These are phyloP conservation scores for Nemania serpens DNA, from an alignment of 2,329 filamentous ascomycete genomes.

Conservation along the genomic window DNA sequence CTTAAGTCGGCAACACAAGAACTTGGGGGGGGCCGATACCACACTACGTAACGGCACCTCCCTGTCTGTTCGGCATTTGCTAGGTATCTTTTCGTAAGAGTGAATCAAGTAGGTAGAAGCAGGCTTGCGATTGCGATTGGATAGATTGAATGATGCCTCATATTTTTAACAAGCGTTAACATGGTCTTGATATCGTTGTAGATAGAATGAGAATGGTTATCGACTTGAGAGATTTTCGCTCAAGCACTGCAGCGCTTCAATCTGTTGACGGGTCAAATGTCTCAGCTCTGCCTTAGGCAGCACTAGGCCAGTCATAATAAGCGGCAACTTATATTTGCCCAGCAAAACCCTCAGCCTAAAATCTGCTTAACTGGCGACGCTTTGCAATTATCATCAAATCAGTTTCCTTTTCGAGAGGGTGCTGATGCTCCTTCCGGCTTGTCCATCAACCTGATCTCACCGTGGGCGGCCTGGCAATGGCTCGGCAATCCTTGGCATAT, in stretches of 20 bases:
- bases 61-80: too few relatives aligned
- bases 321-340: not conserved
- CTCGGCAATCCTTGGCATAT: not conserved
- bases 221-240: not conserved
- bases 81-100: too few relatives aligned
- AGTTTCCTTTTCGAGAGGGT: constrained; percentile 16
- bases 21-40: too few relatives aligned
- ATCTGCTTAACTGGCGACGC: constrained; percentile 1
- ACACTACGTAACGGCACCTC: too few relatives aligned
- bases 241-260: not conserved
- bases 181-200: not conserved
- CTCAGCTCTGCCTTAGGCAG: not conserved
- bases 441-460: not conserved
- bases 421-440: constrained; percentile 3
- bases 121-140: too few relatives aligned
- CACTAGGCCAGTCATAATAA: constrained; percentile 1
- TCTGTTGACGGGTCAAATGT: not conserved
- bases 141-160: too few relatives aligned
- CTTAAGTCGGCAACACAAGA: not conserved
- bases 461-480: not conserved
- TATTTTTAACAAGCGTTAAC: too few relatives aligned
- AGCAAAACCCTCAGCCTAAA: not conserved
- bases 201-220: not conserved
- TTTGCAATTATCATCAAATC: constrained; percentile 1
- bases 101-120: too few relatives aligned